Conservation (phyloP, 305 asterid genomes). For the Fraxinus xanthoxyloides region DNA sequence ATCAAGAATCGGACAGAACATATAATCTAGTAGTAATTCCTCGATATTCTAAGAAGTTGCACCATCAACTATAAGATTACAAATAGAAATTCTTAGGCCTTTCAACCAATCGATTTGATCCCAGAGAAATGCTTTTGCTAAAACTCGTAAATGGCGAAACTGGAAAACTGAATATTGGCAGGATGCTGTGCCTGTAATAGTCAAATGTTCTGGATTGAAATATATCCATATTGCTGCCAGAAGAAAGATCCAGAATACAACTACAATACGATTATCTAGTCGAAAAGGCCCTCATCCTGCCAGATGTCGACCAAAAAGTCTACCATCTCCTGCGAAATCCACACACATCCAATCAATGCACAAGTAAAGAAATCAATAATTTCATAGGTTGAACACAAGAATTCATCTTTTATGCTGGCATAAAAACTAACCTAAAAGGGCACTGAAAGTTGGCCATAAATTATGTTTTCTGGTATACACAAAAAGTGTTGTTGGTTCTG, state of each 20-base stretch:
- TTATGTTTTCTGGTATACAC: neutral
- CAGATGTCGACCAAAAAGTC: constrained; percentile 53
- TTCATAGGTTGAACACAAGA: neutral
- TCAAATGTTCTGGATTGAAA: neutral
- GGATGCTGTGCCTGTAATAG: neutral
- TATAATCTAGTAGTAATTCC: neutral
- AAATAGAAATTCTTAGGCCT: neutral
- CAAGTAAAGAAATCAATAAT: neutral
- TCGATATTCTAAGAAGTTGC: neutral
- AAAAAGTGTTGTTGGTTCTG: neutral
- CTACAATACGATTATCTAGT: constrained; percentile 19
- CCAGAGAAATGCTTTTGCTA: neutral
- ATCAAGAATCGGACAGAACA: neutral
- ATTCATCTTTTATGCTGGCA: neutral
- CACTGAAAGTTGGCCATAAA: neutral
- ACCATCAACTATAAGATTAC: neutral
- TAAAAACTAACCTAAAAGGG: neutral
- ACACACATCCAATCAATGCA: neutral
- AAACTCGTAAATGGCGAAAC: neutral
- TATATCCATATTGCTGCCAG: neutral
- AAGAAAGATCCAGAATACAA: neutral
- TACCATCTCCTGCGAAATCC: constrained; percentile 48
- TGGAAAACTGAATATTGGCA: neutral
- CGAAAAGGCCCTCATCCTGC: constrained; percentile 53
- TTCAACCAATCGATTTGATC: neutral